These are phyloP conservation scores for Citrullus amarus DNA, from an alignment of 306 rosid species.

Conservation along the genomic window DNA sequence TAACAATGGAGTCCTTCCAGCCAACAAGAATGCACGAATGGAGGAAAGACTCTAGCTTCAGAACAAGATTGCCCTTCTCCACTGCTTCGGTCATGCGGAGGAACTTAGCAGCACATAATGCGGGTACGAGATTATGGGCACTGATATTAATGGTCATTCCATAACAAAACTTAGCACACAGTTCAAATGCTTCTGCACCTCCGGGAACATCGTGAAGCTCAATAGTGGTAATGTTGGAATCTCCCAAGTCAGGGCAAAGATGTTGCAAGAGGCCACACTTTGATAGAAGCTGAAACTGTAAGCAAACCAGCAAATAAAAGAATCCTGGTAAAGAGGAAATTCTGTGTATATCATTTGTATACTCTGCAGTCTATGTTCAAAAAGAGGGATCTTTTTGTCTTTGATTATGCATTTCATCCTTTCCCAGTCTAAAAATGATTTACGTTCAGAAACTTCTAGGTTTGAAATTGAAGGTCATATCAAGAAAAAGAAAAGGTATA, in stretches of 20 bases:
- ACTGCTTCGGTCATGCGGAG: constrained; percentile 70
- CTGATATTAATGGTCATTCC: constrained; percentile 77
- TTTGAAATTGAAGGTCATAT: background rate
- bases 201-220: constrained; percentile 88
- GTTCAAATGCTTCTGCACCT: constrained; percentile 83
- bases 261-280: constrained; percentile 73
- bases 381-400: background rate
- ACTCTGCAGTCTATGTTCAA: background rate
- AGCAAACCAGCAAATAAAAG: background rate
- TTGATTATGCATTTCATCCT: background rate
- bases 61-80: constrained; percentile 69
- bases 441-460: background rate
- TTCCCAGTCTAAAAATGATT: background rate
- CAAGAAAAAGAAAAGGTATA: background rate
- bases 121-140: constrained; percentile 65
- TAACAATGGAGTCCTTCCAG: constrained; percentile 78
- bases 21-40: constrained; percentile 79
- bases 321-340: background rate
- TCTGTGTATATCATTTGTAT: background rate
- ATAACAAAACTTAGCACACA: constrained; percentile 85
- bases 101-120: constrained; percentile 74
- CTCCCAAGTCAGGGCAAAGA: constrained; percentile 47
- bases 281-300: constrained; percentile 75
- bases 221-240: constrained; percentile 31
- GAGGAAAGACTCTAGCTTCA: constrained; percentile 84